Evolutionary conservation across 192 early-diverging fungal genomes (phyloP), one percentile per base, ranked within the genome.

Genomic region (Globomyces pollinis-pini): DNA sequence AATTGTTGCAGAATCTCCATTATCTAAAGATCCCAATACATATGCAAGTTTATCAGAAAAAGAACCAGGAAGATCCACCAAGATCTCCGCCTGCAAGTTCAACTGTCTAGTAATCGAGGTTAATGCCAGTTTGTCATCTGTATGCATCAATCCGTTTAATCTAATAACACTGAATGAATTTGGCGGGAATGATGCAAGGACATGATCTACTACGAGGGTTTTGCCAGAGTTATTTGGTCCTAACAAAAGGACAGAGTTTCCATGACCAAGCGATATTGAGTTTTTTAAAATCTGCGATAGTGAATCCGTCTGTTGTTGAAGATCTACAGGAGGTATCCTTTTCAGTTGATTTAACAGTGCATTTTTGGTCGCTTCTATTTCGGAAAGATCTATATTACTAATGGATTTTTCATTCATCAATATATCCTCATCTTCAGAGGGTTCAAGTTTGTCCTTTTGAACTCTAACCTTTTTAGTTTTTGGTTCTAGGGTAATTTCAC

Each of bases 161-260:
- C 75, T 63, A 2, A 97, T 79, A 1, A 78, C 63, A 49, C 82
- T 70, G 63, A 91, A 91, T 30, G 63, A 34, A 66, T 65, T 59
- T 33, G 33, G 12, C 35, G 63, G 60, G 56, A 59, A 15, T 63
- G 64, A 26, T 62, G 66, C 47, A 57, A 68, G 35, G 24, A 56
- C 20, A 59, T 50, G 3, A 67, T 58, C 16, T 78, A 33, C 5
- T 15, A 85, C 60, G 21, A 72, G 53, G 2, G 85, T 74, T 47
- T 93, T 93, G 26, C 92, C 92, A 35, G 81, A 76, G 7, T 89
- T 89, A 50, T 85, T 73, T 35, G 79, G 83, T 0, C 95, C 95
- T 1, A 93, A 73, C 5, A 98, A 57, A 23, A 98, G 65, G 26
- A 87, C 86, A 0, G 91, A 88, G 63, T 94, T 98, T 45, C 90